A percentile compares a stretch with the other conserved stretches of the same genome.
Conservation (phyloP, 192 early-diverging fungal species). For the Rhizophagus sp. region DNA sequence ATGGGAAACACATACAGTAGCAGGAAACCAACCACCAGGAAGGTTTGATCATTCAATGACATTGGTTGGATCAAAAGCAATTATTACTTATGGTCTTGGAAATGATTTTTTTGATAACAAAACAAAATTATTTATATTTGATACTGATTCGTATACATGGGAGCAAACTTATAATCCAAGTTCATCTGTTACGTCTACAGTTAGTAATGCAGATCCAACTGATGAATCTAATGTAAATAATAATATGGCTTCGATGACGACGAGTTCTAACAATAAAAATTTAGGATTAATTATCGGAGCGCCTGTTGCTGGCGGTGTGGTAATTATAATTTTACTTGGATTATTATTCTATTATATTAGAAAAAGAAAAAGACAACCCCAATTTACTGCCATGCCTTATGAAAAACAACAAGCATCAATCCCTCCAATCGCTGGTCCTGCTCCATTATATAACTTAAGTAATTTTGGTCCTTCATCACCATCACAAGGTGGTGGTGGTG, state of each 20-base stretch:
- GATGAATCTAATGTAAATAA: no score
- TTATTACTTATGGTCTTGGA: not conserved
- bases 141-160: not conserved
- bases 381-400: not conserved
- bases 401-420: not conserved
- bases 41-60: conserved; percentile 17
- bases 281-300: not conserved
- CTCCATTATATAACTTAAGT: not conserved
- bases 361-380: not conserved
- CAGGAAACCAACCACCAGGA: not conserved
- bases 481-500: not conserved
- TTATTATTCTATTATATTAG: not conserved
- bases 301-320: not conserved
- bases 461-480: no score
- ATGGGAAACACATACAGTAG: not conserved
- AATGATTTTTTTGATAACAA: not conserved
- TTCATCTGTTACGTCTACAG: not conserved
- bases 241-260: not conserved
- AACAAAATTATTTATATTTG: not conserved
- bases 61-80: conserved; percentile 9
- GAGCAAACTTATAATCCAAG: not conserved
- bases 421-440: not conserved
- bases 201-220: not conserved
- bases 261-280: not conserved
- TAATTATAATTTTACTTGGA: not conserved